Evolutionary conservation across 2,329 filamentous ascomycete species (phyloP), one percentile per base, ranked within the genome.

Genomic region (Trichoderma cornu-damae): DNA sequence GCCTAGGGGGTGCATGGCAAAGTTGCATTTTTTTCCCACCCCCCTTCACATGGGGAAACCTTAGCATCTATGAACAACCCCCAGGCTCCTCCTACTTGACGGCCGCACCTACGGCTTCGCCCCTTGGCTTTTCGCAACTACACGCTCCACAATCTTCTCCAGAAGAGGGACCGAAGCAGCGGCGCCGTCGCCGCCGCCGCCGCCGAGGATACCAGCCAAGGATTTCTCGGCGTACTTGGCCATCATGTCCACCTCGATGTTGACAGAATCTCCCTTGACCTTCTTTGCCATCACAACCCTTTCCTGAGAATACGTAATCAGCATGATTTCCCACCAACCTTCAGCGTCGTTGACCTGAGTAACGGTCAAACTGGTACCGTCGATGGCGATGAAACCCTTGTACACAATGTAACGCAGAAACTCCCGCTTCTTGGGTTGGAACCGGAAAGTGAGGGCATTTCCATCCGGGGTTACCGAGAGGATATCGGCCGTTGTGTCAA

Each of bases 281-380:
- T 96, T 96, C 52, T 77, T 78, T 2, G 89, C 89, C 61, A 90
- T 85, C 14, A 96, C 87, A 14, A 99, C 86, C 72, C 89, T 89
- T 73, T 93, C 90, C 76, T 97, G 94, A 9, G 94, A 96, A 73
- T 99, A 99, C 7, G 89, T 83, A 71, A 99, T 96, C 61, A 99
- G 79, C 94, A 99, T 99, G 49, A 99, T 88, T 80, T 97, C 94
- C 83, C 87, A 96, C 71, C 90, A 95, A 40, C 87, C 86, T 63
- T 84, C 82, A 3, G 69, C 80, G 71, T 96, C 93, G 66, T 93
- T 76, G 28, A 97, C 93, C 63, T 83, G 81, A 2, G 93, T 97
- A 2, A 99, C 82, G 0, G 94, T 99, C 77, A 99, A 77, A 69
- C 92, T 96, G 22, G 94, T 93, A 4, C 94, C 94, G 69, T 99